Evolutionary conservation across 768 basidiomycete genomes (phyloP).

Genomic region (Sistotremastrum niveocremeum): DNA sequence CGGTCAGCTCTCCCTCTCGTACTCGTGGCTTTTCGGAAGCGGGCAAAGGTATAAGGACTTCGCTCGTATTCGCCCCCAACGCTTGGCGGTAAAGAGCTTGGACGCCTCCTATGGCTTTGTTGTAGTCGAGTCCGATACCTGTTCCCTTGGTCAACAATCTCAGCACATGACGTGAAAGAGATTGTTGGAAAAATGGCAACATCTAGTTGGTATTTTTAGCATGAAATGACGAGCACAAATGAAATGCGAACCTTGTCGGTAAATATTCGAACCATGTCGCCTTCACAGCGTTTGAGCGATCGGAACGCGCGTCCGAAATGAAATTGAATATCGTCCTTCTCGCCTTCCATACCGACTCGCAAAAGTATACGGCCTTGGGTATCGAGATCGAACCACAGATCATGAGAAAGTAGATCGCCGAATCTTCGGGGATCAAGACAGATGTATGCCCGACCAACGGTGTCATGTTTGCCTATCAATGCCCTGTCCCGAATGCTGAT

Average conservation of each 20-base stretch:
- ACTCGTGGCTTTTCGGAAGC: slow-evolving; percentile 62
- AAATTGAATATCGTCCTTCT: slow-evolving; percentile 96
- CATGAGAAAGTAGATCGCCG: slow-evolving; percentile 80
- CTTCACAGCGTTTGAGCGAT: slow-evolving; percentile 82
- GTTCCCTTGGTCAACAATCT: slow-evolving; percentile 62
- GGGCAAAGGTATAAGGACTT: slow-evolving; percentile 69
- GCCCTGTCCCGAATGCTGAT: slow-evolving; percentile 87
- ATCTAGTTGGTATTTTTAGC: slow-evolving; percentile 39
- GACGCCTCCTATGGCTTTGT: slow-evolving; percentile 75
- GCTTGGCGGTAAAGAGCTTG: slow-evolving; percentile 75
- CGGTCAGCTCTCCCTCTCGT: slow-evolving; percentile 70
- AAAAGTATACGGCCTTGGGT: slow-evolving; percentile 73
- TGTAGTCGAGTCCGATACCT: slow-evolving; percentile 58
- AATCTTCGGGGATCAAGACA: slow-evolving; percentile 84
- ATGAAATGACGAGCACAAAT: not conserved
- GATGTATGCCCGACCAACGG: slow-evolving; percentile 80
- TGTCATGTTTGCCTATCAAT: slow-evolving; percentile 85
- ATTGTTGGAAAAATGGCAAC: slow-evolving; percentile 84
- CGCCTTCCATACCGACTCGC: slow-evolving; percentile 95
- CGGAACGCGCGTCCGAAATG: slow-evolving; percentile 95
- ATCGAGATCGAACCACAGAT: slow-evolving; percentile 86
- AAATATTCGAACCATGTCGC: slow-evolving; percentile 91
- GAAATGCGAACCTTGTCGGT: slow-evolving; percentile 73
- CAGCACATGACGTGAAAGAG: slow-evolving; percentile 61
- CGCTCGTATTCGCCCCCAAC: slow-evolving; percentile 47